Conservation (phyloP, 2,329 filamentous ascomycete species). For the Neofusicoccum laricinum region DNA sequence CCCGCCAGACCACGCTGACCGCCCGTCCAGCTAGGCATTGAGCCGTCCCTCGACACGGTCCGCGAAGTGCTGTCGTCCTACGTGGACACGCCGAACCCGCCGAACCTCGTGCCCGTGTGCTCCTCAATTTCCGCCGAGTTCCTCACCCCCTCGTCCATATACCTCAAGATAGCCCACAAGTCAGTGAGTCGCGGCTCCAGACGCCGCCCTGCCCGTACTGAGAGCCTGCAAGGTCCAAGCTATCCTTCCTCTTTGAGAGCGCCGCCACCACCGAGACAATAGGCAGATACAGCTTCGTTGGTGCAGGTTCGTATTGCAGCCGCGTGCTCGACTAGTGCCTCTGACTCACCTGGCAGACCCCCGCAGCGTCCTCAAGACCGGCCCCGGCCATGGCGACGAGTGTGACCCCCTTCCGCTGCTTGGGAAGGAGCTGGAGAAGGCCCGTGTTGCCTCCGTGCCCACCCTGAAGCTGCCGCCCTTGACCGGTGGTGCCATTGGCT, state of each 20-base stretch:
- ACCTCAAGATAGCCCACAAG: constrained; percentile 82
- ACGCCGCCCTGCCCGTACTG: constrained; percentile 13
- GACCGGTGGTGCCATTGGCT: constrained; percentile 90
- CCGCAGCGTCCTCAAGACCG: constrained; percentile 79
- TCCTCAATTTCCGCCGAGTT: constrained; percentile 87
- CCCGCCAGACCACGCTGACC: background rate
- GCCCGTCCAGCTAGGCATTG: constrained; percentile 31
- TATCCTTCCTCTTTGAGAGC: constrained; percentile 94
- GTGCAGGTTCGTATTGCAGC: constrained; percentile 58
- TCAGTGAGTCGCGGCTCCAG: constrained; percentile 41
- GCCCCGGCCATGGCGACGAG: constrained; percentile 79
- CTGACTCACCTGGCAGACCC: constrained; percentile 45
- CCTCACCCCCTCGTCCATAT: constrained; percentile 90
- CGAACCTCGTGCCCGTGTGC: constrained; percentile 79
- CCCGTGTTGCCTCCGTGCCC: constrained; percentile 78
- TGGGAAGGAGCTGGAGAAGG: constrained; percentile 74
- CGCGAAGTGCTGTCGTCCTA: constrained; percentile 54
- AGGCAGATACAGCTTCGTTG: constrained; percentile 92
- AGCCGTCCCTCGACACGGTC: constrained; percentile 62
- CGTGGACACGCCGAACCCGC: constrained; percentile 53
- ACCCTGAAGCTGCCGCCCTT: constrained; percentile 79
- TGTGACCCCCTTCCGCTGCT: constrained; percentile 81
- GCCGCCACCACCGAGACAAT: constrained; percentile 88
- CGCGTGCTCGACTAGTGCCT: background rate
- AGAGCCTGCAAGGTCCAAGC: constrained; percentile 52